Evolutionary conservation across 2,329 filamentous ascomycete genomes (phyloP).

Genomic region (Fusarium chaquense): DNA sequence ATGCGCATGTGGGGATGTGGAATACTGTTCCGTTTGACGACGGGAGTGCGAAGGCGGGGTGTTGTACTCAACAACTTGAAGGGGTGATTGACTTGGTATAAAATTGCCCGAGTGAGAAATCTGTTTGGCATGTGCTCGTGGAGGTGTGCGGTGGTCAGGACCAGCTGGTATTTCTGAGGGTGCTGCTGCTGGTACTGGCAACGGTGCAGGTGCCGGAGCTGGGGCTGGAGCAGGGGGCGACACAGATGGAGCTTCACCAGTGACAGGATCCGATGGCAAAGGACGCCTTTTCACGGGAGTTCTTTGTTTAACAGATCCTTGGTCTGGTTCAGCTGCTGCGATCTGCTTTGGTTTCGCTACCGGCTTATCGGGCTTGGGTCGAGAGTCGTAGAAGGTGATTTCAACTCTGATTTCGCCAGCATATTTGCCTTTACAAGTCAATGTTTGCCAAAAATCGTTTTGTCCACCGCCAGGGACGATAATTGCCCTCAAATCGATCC

Average conservation of each 20-base stretch:
- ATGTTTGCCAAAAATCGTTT: constrained; percentile 89
- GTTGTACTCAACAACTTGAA: constrained; percentile 65
- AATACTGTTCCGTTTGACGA: constrained; percentile 54
- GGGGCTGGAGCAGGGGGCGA: constrained; percentile 27
- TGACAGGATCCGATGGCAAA: constrained; percentile 81
- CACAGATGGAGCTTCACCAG: constrained; percentile 60
- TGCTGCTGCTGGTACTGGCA: constrained; percentile 37
- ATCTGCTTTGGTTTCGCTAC: constrained; percentile 63
- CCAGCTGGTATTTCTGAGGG: constrained; percentile 50
- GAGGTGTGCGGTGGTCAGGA: constrained; percentile 61
- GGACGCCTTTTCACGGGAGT: constrained; percentile 84
- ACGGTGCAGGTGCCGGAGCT: constrained; percentile 3
- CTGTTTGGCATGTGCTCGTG: constrained; percentile 60
- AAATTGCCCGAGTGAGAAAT: constrained; percentile 53
- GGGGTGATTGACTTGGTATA: constrained; percentile 64
- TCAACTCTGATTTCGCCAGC: constrained; percentile 95
- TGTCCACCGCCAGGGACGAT: constrained; percentile 91
- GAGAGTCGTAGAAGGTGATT: constrained; percentile 93
- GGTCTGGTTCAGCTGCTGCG: constrained; percentile 53
- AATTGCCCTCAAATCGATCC: constrained; percentile 85
- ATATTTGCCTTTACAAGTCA: constrained; percentile 93
- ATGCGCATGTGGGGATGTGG: constrained; percentile 50
- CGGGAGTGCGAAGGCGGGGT: constrained; percentile 55
- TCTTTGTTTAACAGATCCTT: constrained; percentile 60
- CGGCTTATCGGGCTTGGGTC: constrained; percentile 82